Percentiles rank a stretch among this genome's conserved stretches.
Conservation (phyloP, 495 filamentous ascomycete genomes). For the Aspergillus ellipticus region DNA sequence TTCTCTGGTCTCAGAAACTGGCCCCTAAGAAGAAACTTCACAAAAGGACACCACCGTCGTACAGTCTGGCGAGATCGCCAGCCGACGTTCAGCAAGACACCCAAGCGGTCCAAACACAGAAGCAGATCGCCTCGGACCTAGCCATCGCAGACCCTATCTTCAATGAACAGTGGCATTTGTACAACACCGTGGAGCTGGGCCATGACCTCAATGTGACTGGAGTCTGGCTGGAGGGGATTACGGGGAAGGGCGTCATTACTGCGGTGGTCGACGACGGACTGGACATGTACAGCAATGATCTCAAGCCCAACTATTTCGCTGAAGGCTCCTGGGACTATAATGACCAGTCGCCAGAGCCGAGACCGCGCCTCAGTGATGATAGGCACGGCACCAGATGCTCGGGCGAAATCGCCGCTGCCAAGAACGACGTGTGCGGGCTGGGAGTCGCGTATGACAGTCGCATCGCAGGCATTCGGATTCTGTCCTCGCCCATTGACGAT, state of each 20-base stretch:
- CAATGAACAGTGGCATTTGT: constrained; percentile 90
- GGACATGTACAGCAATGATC: constrained; percentile 94
- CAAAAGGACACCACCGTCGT: constrained; percentile 64
- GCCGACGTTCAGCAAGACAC: constrained; percentile 29
- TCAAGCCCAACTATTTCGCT: constrained; percentile 88
- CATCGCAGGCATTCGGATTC: constrained; percentile 84
- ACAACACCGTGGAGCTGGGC: constrained; percentile 74
- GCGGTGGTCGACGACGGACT: constrained; percentile 95
- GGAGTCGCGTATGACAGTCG: constrained; percentile 91
- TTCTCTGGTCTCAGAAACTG: constrained; percentile 82
- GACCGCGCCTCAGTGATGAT: constrained; percentile 75
- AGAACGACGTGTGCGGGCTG: constrained; percentile 91
- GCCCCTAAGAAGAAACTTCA: constrained; percentile 65
- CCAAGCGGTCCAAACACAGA: constrained; percentile 53
- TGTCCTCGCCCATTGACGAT: constrained; percentile 86
- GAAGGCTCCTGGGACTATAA: constrained; percentile 95
- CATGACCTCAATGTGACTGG: constrained; percentile 95
- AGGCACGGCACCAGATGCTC: constrained; percentile 90
- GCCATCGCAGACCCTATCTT: constrained; percentile 88
- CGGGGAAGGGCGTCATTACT: constrained; percentile 81
- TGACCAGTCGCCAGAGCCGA: constrained; percentile 72
- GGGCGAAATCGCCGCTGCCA: constrained; percentile 86
- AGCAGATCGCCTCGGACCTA: constrained; percentile 58
- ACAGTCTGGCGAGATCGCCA: constrained; percentile 7
- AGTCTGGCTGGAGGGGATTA: constrained; percentile 88